Conservation (phyloP, 2,329 filamentous ascomycete genomes). For the Colletotrichum lentis region DNA sequence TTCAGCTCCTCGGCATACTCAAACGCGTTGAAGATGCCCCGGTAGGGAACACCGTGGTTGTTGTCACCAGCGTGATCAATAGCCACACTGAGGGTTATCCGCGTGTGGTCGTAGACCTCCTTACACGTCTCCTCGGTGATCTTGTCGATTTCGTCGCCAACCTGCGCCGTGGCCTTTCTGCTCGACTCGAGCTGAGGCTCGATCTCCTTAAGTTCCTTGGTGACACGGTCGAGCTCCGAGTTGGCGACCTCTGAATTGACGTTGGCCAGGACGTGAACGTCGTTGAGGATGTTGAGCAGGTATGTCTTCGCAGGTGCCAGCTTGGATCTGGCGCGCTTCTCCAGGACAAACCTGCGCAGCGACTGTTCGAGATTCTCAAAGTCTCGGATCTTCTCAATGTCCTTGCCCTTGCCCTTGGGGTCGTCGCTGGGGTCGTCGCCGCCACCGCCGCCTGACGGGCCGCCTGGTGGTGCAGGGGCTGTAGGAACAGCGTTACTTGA, state of each 20-base stretch:
- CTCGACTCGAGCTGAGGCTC: conserved; percentile 87
- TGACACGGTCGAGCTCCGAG: conserved; percentile 83
- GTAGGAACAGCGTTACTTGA: conserved; percentile 95
- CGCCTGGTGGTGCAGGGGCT: conserved; percentile 64
- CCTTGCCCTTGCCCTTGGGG: conserved; percentile 81
- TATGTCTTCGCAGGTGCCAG: conserved; percentile 96
- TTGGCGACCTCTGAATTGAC: conserved; percentile 90
- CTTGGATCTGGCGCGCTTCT: conserved; percentile 95
- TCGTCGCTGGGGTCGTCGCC: conserved; percentile 65
- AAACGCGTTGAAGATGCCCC: conserved; percentile 84
- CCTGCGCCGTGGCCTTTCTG: conserved; percentile 79
- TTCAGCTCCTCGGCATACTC: conserved; percentile 94
- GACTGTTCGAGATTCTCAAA: conserved; percentile 92
- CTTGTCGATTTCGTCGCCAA: conserved; percentile 81
- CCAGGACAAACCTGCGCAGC: conserved; percentile 88
- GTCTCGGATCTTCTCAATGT: conserved; percentile 85
- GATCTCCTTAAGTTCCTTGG: conserved; percentile 79
- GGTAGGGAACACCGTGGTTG: conserved; percentile 85
- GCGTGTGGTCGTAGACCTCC: conserved; percentile 85
- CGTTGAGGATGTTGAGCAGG: conserved; percentile 88
- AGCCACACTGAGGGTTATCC: conserved; percentile 75
- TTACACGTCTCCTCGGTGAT: conserved; percentile 86
- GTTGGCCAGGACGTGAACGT: conserved; percentile 81
- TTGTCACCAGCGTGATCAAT: conserved; percentile 80
- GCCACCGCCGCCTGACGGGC: conserved; percentile 62